Conservation (phyloP, 2,329 filamentous ascomycete genomes). For the Tolypocladium endophyticum region DNA sequence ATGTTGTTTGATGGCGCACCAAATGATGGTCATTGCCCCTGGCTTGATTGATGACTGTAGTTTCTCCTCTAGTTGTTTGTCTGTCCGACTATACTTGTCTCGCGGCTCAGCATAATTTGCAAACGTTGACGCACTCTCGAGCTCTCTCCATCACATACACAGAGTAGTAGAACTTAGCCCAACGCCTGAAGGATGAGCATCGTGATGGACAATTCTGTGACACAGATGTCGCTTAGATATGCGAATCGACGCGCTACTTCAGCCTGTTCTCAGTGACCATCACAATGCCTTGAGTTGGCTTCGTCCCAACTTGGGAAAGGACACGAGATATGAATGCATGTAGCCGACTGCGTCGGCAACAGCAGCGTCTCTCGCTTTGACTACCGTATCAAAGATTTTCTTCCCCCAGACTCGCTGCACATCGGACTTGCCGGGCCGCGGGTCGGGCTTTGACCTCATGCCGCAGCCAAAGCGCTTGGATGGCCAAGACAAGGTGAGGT, state of each 20-base stretch:
- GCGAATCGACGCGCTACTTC: background rate
- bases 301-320: no score
- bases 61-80: no score
- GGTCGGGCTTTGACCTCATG: background rate
- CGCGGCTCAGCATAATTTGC: background rate
- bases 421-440: background rate
- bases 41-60: no score
- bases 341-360: background rate
- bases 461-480: background rate
- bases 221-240: no score
- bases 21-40: no score
- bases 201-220: no score
- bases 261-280: background rate
- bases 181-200: background rate
- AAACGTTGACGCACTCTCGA: background rate
- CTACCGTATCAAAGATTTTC: background rate
- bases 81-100: no score
- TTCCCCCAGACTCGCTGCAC: no score
- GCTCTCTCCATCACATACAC: no score
- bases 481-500: background rate
- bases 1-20: background rate
- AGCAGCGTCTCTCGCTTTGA: background rate
- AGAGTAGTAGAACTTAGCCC: no score
- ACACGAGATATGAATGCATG: no score
- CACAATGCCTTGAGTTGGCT: no score